phyloP scores from a whole-genome alignment of 495 filamentous ascomycete genomes.

The Xylaria telfairii region DNA sequence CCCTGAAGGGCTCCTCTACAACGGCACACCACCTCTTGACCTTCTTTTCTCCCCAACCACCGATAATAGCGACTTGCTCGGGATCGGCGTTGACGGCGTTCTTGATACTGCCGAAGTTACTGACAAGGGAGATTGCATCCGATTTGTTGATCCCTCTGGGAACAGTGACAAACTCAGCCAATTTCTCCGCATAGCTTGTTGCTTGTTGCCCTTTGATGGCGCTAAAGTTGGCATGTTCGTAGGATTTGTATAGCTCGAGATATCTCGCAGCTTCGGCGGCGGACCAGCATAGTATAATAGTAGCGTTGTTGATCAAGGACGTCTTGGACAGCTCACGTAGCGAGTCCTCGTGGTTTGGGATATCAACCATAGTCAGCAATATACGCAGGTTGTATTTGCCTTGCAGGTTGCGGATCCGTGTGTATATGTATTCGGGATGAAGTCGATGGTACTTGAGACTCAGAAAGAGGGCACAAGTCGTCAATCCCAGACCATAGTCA shows the following conservation, averaged over 20 bases:
- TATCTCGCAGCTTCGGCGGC: slow-evolving; percentile 92
- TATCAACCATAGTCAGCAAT: slow-evolving; percentile 90
- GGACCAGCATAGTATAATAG: slow-evolving; percentile 90
- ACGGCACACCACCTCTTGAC: slow-evolving; percentile 80
- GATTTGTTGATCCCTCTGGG: slow-evolving; percentile 92
- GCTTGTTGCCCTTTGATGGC: slow-evolving; percentile 84
- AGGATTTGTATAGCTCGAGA: slow-evolving; percentile 91
- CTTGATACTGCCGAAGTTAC: slow-evolving; percentile 84
- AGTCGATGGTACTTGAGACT: slow-evolving; percentile 96
- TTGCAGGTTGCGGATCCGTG: slow-evolving; percentile 78
- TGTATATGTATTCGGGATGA: slow-evolving; percentile 98
- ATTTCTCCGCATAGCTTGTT: slow-evolving; percentile 79
- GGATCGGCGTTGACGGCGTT: slow-evolving; percentile 85
- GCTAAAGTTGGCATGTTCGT: slow-evolving; percentile 80
- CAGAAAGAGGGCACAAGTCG: slow-evolving; percentile 90
- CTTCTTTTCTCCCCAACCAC: slow-evolving; percentile 96
- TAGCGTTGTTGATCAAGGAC: slow-evolving; percentile 83
- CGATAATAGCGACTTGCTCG: slow-evolving; percentile 80
- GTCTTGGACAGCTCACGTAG: slow-evolving; percentile 88
- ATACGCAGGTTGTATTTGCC: slow-evolving; percentile 85
- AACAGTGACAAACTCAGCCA: slow-evolving; percentile 93
- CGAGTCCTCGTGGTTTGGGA: slow-evolving; percentile 80
- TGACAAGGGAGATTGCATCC: slow-evolving; percentile 85
- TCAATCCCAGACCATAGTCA: slow-evolving; percentile 87
- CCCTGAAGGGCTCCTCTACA: slow-evolving; percentile 83